Conservation (phyloP, 1,284 basidiomycete genomes). For the Afroboletus lepidellus region DNA sequence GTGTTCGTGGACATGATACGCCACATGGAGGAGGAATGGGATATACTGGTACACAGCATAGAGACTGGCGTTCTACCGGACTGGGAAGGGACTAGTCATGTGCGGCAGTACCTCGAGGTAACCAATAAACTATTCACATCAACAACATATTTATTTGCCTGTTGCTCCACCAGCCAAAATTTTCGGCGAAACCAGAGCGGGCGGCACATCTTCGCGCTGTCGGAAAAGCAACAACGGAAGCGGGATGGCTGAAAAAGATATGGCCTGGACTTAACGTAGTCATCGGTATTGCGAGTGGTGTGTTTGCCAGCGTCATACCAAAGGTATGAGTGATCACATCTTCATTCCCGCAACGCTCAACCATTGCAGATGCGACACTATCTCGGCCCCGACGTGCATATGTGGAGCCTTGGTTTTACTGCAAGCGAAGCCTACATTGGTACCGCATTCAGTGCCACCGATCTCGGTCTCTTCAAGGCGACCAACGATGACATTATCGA, state of each 20-base stretch:
- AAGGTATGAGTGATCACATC: constrained; percentile 7
- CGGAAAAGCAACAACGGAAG: constrained; percentile 8
- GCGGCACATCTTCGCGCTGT: constrained; percentile 15
- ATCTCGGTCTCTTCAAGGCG: constrained; percentile 19
- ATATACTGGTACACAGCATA: constrained; percentile 14
- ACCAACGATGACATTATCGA: constrained; percentile 19
- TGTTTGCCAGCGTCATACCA: constrained; percentile 18
- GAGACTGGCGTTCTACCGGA: constrained; percentile 21
- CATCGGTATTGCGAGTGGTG: constrained; percentile 23
- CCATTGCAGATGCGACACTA: constrained; percentile 17
- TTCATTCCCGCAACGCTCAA: background rate
- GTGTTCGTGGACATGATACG: constrained; percentile 23
- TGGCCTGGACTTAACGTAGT: constrained; percentile 20
- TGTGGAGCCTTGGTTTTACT: constrained; percentile 20
- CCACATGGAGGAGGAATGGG: constrained; percentile 25
- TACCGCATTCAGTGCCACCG: constrained; percentile 11
- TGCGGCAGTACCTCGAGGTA: constrained; percentile 21
- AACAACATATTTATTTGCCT: background rate
- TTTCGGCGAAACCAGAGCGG: constrained; percentile 12
- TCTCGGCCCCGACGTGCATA: constrained; percentile 18
- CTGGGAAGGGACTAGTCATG: constrained; percentile 16
- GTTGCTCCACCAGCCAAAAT: constrained; percentile 9
- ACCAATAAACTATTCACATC: background rate
- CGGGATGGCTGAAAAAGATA: constrained; percentile 20
- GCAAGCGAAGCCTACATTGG: constrained; percentile 23